Evolutionary conservation across 1,284 basidiomycete species (phyloP), one percentile per base, ranked within the genome.

Genomic region (Heliocybe sulcata): DNA sequence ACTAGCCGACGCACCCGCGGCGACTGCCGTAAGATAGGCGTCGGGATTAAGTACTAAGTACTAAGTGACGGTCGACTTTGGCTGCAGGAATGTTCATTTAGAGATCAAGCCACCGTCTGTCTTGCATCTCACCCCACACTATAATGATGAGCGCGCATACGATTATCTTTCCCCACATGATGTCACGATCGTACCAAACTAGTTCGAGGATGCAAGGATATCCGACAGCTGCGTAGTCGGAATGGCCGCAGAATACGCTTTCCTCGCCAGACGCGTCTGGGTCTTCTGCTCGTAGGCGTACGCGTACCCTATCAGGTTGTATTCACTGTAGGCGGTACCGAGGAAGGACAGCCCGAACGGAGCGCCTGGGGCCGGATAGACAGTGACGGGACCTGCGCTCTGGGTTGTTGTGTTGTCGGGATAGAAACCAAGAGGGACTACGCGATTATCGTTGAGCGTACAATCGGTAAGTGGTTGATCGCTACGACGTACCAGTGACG

Each of bases 221-320:
- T 85, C 79, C 22, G 58, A 66, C 57, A 87, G 64, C 68, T 87
- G 85, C 8, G 80, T 84, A 60, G 69, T 78, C 2, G 83, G 83
- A 31, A 83, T 77, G 1, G 83, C 83, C 6, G 72, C 80, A 2
- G 72, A 54, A 59, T 77, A 83, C 1, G 84, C 82, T 57, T 66
- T 74, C 55, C 79, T 67, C 54, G 67, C 63, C 35, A 80, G 62
- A n/a, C 85, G 65, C 2, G 77, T 80, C 57, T 79, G 71, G 0
- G 85, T 87, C 58, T 74, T 72, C 61, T 86, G 83, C 61, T 88
- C 84, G 61, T 83, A 87, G 1, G 84, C 83, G 65, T 77, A 85
- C 3, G 77, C 85, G 55, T 80, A 77, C 0, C 77, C 70, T 53
- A 88, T 71, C 29, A 87, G 70, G 27, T 78, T 64, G 55, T 79